Evolutionary conservation across 495 filamentous ascomycete species (phyloP).

Genomic region (Aspergillus incahuasiensis): DNA sequence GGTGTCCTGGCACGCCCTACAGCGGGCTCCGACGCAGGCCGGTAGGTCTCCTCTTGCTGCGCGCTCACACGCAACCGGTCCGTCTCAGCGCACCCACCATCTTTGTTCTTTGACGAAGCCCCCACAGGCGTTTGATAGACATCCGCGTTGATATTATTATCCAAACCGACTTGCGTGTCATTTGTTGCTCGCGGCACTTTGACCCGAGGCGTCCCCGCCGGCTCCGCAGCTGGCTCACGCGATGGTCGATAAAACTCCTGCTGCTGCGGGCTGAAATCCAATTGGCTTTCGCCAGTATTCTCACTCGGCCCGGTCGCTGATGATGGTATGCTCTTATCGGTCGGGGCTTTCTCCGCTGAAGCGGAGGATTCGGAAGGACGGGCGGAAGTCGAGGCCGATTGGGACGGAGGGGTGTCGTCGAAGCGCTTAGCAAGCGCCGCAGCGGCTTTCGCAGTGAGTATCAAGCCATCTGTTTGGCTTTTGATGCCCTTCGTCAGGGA

Average conservation of each 20-base stretch:
- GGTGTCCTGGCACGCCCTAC: conserved; percentile 52
- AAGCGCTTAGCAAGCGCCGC: conserved; percentile 54
- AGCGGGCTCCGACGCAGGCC: conserved; percentile 39
- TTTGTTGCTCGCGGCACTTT: conserved; percentile 55
- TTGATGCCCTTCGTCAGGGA: conserved; percentile 66
- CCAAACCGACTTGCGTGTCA: conserved; percentile 34
- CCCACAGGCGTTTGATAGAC: conserved; percentile 45
- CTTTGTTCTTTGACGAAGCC: not conserved
- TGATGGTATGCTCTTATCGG: conserved; percentile 55
- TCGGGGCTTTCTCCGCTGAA: conserved; percentile 43
- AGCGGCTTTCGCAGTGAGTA: conserved; percentile 60
- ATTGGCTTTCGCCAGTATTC: conserved; percentile 11
- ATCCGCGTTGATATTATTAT: conserved; percentile 52
- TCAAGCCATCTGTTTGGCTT: conserved; percentile 57
- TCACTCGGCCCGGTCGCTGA: conserved; percentile 26
- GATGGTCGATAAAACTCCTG: conserved; percentile 58
- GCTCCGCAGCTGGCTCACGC: conserved; percentile 35
- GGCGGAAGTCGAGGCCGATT: conserved; percentile 5
- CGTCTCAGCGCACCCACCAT: conserved; percentile 12
- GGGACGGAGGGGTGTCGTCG: conserved; percentile 33
- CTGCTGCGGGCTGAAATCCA: conserved; percentile 45
- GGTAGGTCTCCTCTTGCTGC: conserved; percentile 57
- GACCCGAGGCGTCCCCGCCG: conserved; percentile 53
- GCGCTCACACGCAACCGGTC: conserved; percentile 35
- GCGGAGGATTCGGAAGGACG: conserved; percentile 24